A percentile compares a stretch with the other conserved stretches of the same genome.
These are phyloP conservation scores for Termitomyces sp. DNA, from an alignment of 768 basidiomycete genomes.

Conservation along the genomic window DNA sequence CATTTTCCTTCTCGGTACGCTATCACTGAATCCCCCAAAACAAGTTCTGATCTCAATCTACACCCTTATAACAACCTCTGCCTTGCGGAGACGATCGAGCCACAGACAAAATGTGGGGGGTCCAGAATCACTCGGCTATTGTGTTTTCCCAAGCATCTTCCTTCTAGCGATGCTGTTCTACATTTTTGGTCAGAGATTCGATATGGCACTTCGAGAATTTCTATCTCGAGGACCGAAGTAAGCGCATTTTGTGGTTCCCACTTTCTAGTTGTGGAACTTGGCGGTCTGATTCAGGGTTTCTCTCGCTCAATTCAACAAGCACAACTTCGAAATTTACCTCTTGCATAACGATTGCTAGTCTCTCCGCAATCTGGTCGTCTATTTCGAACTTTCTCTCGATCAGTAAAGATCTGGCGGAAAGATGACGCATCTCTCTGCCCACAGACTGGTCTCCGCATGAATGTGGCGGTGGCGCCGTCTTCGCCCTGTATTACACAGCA, in stretches of 20 bases:
- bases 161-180: neutral
- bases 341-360: neutral
- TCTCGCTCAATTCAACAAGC: neutral
- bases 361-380: neutral
- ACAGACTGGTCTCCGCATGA: neutral
- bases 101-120: neutral
- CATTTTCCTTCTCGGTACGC: neutral
- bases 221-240: neutral
- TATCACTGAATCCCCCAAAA: neutral
- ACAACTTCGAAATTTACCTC: neutral
- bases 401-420: neutral
- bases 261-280: neutral
- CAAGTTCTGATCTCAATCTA: neutral
- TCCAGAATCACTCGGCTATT: neutral
- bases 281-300: neutral
- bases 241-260: neutral
- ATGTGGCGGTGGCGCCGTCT: slow-evolving; percentile 6
- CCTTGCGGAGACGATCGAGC: neutral
- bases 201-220: neutral
- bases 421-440: neutral
- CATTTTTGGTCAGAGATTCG: neutral
- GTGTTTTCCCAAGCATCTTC: neutral
- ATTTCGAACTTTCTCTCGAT: neutral
- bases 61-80: neutral
- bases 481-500: neutral